Percentiles rank a stretch among this genome's conserved stretches.
Evolutionary conservation across 2,329 filamentous ascomycete species (phyloP).

Genomic region (Cladosporium sp.): DNA sequence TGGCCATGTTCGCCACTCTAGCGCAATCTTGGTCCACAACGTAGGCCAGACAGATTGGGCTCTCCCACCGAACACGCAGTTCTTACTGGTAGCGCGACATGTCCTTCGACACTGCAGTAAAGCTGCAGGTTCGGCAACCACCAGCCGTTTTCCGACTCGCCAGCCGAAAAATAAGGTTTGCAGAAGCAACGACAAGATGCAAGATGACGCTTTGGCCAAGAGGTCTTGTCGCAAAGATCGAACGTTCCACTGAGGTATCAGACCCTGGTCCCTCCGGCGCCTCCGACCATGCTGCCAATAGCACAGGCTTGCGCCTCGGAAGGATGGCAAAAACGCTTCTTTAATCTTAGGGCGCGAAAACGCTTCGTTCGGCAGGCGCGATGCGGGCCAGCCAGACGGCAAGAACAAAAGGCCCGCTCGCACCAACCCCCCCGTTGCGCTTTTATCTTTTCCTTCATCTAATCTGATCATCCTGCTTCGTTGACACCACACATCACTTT

Average conservation of each 20-base stretch:
- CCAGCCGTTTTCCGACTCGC: neutral
- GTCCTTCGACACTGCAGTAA: too few species aligned
- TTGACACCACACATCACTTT: neutral
- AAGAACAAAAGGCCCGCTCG: slow-evolving; percentile 9
- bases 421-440: neutral
- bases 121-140: neutral
- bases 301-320: neutral
- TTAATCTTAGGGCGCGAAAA: slow-evolving; percentile 9
- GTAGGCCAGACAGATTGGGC: too few species aligned
- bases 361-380: slow-evolving; percentile 4
- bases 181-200: slow-evolving; percentile 19
- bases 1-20: neutral
- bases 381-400: neutral
- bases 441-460: slow-evolving; percentile 18
- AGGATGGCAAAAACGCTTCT: neutral
- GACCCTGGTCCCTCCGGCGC: slow-evolving; percentile 2
- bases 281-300: slow-evolving; percentile 2
- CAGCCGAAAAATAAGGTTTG: neutral
- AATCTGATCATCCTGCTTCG: neutral
- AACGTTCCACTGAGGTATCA: slow-evolving; percentile 7
- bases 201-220: slow-evolving; percentile 5
- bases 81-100: too few species aligned
- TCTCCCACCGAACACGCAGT: too few species aligned
- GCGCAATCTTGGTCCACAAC: too few species aligned
- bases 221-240: slow-evolving; percentile 1